Percentiles rank a stretch among this genome's conserved stretches.
Conservation (phyloP, 2,329 filamentous ascomycete genomes). For the Colletotrichum endophyticum region DNA sequence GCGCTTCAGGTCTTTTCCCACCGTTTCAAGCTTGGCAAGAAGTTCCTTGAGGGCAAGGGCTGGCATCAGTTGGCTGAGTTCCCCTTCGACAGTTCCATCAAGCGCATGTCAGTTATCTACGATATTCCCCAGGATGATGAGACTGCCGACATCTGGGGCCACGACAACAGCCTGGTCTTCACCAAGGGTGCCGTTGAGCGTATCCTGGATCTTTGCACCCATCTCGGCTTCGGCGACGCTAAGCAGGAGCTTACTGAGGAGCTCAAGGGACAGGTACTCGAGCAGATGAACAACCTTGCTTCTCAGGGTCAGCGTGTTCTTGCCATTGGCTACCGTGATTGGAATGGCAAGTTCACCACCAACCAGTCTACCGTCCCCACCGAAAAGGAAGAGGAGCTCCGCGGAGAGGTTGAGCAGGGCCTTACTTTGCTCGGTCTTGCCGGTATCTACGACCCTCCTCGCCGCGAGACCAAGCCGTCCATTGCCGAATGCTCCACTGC, state of each 20-base stretch:
- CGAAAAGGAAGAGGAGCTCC: constrained; percentile 44
- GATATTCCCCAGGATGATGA: constrained; percentile 46
- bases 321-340: constrained; percentile 70
- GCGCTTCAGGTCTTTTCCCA: constrained; percentile 78
- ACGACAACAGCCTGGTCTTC: constrained; percentile 57
- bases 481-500: constrained; percentile 74
- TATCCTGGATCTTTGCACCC: constrained; percentile 60
- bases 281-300: constrained; percentile 64
- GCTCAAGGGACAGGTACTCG: constrained; percentile 53
- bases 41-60: constrained; percentile 52
- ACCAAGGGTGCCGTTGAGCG: constrained; percentile 69
- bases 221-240: constrained; percentile 47
- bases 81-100: constrained; percentile 79
- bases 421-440: constrained; percentile 81
- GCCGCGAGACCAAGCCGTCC: constrained; percentile 76
- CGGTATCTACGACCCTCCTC: constrained; percentile 86
- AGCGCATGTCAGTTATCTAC: constrained; percentile 82
- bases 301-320: constrained; percentile 75
- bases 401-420: constrained; percentile 67
- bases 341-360: constrained; percentile 52
- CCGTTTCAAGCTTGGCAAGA: constrained; percentile 67
- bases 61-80: constrained; percentile 74
- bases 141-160: constrained; percentile 40
- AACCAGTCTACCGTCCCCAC: constrained; percentile 33
- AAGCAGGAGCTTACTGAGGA: constrained; percentile 54